Evolutionary conservation across 306 rosid species (phyloP).

Genomic region (Hylodesmum podocarpum): DNA sequence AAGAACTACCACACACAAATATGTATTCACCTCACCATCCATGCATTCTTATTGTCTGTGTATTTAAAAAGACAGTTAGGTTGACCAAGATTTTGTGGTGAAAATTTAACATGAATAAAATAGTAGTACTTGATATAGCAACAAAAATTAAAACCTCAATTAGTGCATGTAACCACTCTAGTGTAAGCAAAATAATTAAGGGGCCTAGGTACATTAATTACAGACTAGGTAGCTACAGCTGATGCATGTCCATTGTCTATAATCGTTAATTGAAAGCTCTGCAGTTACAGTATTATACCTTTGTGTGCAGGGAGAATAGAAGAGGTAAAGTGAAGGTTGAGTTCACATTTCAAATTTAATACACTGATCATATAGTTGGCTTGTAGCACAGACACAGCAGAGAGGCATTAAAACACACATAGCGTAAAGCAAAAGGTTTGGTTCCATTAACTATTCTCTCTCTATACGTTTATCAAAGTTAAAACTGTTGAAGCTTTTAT

Average conservation of each 20-base stretch:
- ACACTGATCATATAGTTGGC: background rate
- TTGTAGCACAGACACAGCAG: background rate
- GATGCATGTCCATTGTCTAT: slow-evolving; percentile 5
- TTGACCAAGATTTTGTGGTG: background rate
- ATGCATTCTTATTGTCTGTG: background rate
- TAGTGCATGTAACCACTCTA: slow-evolving; percentile 19
- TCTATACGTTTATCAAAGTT: background rate
- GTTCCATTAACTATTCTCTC: slow-evolving; percentile 1
- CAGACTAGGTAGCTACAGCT: background rate
- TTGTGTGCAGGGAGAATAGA: slow-evolving; percentile 25
- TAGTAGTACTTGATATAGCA: background rate
- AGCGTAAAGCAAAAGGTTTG: slow-evolving; percentile 31
- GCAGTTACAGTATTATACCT: background rate
- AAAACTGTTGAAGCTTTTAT: background rate
- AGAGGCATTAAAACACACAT: slow-evolving; percentile 20
- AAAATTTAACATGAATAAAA: background rate
- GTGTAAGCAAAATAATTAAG: background rate
- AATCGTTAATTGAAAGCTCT: background rate
- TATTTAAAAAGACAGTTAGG: background rate
- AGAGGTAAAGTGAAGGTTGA: background rate
- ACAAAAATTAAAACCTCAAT: background rate
- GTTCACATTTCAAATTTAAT: background rate
- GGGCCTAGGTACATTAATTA: background rate
- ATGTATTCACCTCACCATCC: background rate
- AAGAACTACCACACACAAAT: background rate